These are phyloP conservation scores for Diutina mesorugosa DNA, from an alignment of 1,139 yeast species.

Conservation along the genomic window DNA sequence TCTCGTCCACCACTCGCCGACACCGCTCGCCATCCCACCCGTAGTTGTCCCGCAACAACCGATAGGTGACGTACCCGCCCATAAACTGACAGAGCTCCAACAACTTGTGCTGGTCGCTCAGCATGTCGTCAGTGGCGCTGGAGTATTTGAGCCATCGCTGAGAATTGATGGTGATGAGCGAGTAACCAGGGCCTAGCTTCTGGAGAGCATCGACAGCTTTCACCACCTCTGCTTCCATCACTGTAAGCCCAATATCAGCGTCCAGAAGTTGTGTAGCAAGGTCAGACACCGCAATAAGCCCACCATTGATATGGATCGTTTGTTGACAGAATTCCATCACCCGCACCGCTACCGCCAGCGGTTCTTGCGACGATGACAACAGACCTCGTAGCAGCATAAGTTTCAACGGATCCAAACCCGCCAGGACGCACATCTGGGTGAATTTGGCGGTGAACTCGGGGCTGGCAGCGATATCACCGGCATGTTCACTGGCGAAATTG, in stretches of 20 bases:
- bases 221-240: slow-evolving; percentile 34
- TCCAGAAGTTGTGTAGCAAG: slow-evolving; percentile 20
- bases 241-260: slow-evolving; percentile 18
- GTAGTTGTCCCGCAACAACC: slow-evolving; percentile 55
- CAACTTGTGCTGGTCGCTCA: slow-evolving; percentile 53
- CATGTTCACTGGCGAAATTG: slow-evolving; percentile 51
- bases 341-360: slow-evolving; percentile 43
- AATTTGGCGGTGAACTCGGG: slow-evolving; percentile 58
- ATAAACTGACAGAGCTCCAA: slow-evolving; percentile 61
- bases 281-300: slow-evolving; percentile 56
- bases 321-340: slow-evolving; percentile 64
- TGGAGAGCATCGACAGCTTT: slow-evolving; percentile 26
- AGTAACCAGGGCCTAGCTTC: slow-evolving; percentile 22
- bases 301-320: slow-evolving; percentile 68
- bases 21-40: slow-evolving; percentile 60
- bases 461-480: slow-evolving; percentile 48
- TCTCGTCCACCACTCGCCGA: slow-evolving; percentile 54
- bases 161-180: slow-evolving; percentile 18
- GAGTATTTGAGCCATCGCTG: slow-evolving; percentile 30
- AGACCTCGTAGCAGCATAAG: slow-evolving; percentile 5
- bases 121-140: slow-evolving; percentile 18
- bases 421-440: slow-evolving; percentile 60
- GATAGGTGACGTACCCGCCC: slow-evolving; percentile 51
- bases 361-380: slow-evolving; percentile 9
- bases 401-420: slow-evolving; percentile 77